Percentiles rank a stretch among this genome's conserved stretches.
Conservation (phyloP, 257 asterid species). For the Fraxinus americana region DNA sequence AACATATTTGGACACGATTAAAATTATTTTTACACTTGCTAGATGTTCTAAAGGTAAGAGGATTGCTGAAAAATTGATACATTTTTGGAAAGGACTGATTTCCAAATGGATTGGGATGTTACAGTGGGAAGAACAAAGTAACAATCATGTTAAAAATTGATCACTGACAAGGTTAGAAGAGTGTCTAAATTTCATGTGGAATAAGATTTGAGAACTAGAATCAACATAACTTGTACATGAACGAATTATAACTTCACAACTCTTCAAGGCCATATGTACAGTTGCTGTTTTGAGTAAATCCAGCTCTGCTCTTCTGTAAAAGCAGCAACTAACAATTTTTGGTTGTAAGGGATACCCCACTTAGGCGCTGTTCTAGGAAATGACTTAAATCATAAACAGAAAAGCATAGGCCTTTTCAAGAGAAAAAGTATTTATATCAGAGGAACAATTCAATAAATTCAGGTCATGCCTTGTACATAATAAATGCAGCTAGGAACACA, state of each 20-base stretch:
- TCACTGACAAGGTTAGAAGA: slow-evolving; percentile 6
- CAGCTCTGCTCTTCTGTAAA: neutral
- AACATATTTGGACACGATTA: slow-evolving; percentile 1
- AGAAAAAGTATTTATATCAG: neutral
- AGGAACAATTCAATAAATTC: neutral
- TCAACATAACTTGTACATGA: slow-evolving; percentile 6
- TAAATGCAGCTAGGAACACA: neutral
- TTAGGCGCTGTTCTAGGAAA: neutral
- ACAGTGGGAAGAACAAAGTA: slow-evolving; percentile 7
- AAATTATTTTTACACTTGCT: neutral
- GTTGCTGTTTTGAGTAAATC: neutral
- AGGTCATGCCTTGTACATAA: neutral
- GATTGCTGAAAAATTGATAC: slow-evolving; percentile 15
- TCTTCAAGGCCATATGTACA: neutral
- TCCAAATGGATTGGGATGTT: neutral
- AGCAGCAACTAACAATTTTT: neutral
- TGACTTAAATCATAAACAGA: neutral
- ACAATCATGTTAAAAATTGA: slow-evolving; percentile 1
- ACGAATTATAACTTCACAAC: slow-evolving; percentile 3
- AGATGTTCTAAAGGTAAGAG: slow-evolving; percentile 9
- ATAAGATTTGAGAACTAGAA: slow-evolving; percentile 22
- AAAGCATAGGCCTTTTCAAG: neutral
- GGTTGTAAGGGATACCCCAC: neutral
- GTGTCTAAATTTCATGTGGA: neutral
- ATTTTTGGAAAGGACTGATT: neutral